phyloP scores from a whole-genome alignment of 345 rosid genomes.

The Eucalyptus tenuipes region DNA sequence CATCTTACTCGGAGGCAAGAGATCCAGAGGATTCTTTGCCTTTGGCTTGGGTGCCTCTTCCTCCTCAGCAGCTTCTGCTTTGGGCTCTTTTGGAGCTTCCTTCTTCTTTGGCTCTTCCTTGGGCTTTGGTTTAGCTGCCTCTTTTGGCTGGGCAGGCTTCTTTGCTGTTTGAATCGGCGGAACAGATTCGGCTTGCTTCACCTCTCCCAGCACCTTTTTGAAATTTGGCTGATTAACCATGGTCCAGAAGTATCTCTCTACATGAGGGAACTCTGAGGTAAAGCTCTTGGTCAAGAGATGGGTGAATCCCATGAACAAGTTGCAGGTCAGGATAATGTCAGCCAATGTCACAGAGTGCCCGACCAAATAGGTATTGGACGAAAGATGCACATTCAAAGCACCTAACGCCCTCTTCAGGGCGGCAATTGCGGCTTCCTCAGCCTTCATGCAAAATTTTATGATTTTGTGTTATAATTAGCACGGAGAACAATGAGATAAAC shows the following conservation, averaged over 20 bases:
- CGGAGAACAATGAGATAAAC: background rate
- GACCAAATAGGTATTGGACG: slow-evolving; percentile 77
- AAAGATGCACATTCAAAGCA: slow-evolving; percentile 62
- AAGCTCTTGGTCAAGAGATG: slow-evolving; percentile 61
- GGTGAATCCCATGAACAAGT: slow-evolving; percentile 42
- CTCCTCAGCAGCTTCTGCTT: slow-evolving; percentile 20
- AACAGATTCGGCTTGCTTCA: slow-evolving; percentile 66
- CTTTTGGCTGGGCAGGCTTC: slow-evolving; percentile 56
- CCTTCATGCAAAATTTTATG: slow-evolving; percentile 18
- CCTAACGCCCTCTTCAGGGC: slow-evolving; percentile 70
- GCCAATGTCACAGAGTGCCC: slow-evolving; percentile 89
- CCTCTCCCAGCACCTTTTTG: slow-evolving; percentile 72
- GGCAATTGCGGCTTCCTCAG: slow-evolving; percentile 70
- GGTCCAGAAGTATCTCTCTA: slow-evolving; percentile 98
- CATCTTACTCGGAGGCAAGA: slow-evolving; percentile 91
- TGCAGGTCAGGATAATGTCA: slow-evolving; percentile 71
- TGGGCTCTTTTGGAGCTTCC: slow-evolving; percentile 55
- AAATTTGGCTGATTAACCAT: slow-evolving; percentile 85
- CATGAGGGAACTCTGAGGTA: slow-evolving; percentile 86
- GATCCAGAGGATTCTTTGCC: slow-evolving; percentile 88
- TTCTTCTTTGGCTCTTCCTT: slow-evolving; percentile 67
- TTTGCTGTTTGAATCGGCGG: slow-evolving; percentile 38
- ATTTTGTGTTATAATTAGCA: background rate
- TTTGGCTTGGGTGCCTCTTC: slow-evolving; percentile 41
- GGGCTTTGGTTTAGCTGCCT: slow-evolving; percentile 53